Conservation (phyloP, 495 filamentous ascomycete species). For the Penicillium maclennaniae region DNA sequence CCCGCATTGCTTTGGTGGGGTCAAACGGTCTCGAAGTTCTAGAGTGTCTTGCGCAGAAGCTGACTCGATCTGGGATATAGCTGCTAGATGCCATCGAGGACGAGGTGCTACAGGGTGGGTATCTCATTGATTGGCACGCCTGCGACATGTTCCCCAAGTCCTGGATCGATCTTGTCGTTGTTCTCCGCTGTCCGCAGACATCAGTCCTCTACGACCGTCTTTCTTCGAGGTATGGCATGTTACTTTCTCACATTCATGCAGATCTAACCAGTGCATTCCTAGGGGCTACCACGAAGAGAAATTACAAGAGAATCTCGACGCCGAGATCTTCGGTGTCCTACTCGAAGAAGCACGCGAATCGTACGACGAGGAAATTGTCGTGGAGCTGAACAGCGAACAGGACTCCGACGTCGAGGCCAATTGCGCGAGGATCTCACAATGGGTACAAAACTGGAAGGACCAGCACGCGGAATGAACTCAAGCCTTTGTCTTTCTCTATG, state of each 20-base stretch:
- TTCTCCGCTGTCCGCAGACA: constrained; percentile 74
- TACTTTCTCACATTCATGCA: background rate
- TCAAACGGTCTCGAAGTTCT: background rate
- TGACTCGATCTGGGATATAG: constrained; percentile 36
- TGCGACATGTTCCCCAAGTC: constrained; percentile 92
- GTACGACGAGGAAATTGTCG: constrained; percentile 83
- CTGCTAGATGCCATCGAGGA: constrained; percentile 87
- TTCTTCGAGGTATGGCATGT: constrained; percentile 53
- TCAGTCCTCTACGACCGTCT: constrained; percentile 79
- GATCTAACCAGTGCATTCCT: background rate
- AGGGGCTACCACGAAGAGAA: constrained; percentile 81
- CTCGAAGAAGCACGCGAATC: constrained; percentile 84
- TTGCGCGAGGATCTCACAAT: constrained; percentile 74
- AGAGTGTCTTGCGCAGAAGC: background rate
- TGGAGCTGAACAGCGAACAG: constrained; percentile 81
- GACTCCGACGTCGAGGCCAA: constrained; percentile 83
- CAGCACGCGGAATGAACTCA: constrained; percentile 36
- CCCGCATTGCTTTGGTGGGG: constrained; percentile 1
- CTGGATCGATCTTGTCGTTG: constrained; percentile 94
- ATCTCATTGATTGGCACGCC: constrained; percentile 96
- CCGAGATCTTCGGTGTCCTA: constrained; percentile 95
- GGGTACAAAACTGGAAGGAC: constrained; percentile 78
- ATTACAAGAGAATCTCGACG: constrained; percentile 92
- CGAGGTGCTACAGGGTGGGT: constrained; percentile 73
- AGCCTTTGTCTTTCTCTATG: constrained; percentile 5